Percentiles rank a stretch among this genome's conserved stretches.
Conservation (phyloP, 208 protist species). For the Crithidia sp. region DNA sequence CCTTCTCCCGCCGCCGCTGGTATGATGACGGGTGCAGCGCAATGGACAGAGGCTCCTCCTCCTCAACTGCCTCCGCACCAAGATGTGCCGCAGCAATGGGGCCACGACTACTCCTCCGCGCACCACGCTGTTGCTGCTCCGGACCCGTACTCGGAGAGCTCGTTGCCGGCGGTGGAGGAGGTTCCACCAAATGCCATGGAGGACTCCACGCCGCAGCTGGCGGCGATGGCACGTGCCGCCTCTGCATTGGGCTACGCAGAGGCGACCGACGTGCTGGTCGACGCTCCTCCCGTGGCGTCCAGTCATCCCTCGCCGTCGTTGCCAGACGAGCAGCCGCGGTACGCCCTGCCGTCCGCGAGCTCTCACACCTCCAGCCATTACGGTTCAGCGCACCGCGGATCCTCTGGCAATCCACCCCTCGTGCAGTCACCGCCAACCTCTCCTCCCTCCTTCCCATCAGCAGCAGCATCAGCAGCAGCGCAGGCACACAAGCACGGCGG, state of each 20-base stretch:
- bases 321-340: background rate
- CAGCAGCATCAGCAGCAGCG: background rate
- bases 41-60: background rate
- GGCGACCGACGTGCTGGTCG: conserved; percentile 12
- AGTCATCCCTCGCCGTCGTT: conserved; percentile 7
- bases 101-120: too few species aligned
- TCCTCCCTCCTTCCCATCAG: background rate
- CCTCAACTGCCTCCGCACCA: background rate
- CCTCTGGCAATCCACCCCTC: background rate
- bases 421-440: background rate
- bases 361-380: conserved; percentile 5
- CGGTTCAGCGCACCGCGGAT: background rate
- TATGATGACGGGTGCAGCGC: too few species aligned
- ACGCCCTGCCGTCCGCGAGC: background rate
- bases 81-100: too few species aligned
- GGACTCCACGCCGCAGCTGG: conserved; percentile 11
- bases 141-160: background rate
- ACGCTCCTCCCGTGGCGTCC: background rate
- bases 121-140: background rate
- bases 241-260: conserved; percentile 10
- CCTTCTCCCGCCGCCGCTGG: background rate
- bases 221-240: background rate
- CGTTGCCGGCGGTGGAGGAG: background rate
- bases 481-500: background rate
- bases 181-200: background rate